Evolutionary conservation across 2,329 filamentous ascomycete genomes (phyloP).

Genomic region (Rhytidhysteron rufulum): DNA sequence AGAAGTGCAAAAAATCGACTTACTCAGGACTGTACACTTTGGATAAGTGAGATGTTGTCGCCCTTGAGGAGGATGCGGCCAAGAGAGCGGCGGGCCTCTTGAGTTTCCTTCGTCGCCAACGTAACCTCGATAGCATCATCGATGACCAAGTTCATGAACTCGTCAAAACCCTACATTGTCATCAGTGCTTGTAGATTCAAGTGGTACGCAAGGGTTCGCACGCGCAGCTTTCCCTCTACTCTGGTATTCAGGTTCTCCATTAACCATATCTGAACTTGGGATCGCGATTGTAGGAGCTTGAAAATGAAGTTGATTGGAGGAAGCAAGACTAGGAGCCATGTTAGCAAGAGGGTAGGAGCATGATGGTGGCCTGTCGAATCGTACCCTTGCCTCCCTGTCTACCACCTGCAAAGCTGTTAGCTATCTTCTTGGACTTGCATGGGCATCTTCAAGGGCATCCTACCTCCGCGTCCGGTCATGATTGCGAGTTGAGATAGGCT

Average conservation of each 20-base stretch:
- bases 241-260: slow-evolving; percentile 93
- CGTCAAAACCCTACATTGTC: slow-evolving; percentile 76
- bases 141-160: slow-evolving; percentile 98
- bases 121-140: slow-evolving; percentile 94
- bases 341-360: too few species aligned
- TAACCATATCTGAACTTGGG: slow-evolving; percentile 89
- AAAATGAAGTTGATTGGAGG: slow-evolving; percentile 87
- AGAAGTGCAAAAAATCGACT: too few species aligned
- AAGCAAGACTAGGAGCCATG: slow-evolving; percentile 54
- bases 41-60: slow-evolving; percentile 83
- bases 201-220: slow-evolving; percentile 42
- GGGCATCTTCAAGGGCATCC: slow-evolving; percentile 7
- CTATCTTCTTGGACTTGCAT: slow-evolving; percentile 6
- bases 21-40: too few species aligned
- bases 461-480: slow-evolving; percentile 33
- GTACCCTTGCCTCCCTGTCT: slow-evolving; percentile 48
- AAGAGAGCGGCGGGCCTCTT: slow-evolving; percentile 72
- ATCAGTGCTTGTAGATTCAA: too few species aligned
- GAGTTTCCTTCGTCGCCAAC: slow-evolving; percentile 74
- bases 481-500: too few species aligned
- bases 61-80: slow-evolving; percentile 86
- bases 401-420: slow-evolving; percentile 48
- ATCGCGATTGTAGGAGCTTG: slow-evolving; percentile 81
- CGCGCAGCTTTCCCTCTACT: slow-evolving; percentile 94
- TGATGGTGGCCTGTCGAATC: too few species aligned